phyloP scores from a whole-genome alignment of 2,329 filamentous ascomycete genomes.

The Colletotrichum lindemuthianum region DNA sequence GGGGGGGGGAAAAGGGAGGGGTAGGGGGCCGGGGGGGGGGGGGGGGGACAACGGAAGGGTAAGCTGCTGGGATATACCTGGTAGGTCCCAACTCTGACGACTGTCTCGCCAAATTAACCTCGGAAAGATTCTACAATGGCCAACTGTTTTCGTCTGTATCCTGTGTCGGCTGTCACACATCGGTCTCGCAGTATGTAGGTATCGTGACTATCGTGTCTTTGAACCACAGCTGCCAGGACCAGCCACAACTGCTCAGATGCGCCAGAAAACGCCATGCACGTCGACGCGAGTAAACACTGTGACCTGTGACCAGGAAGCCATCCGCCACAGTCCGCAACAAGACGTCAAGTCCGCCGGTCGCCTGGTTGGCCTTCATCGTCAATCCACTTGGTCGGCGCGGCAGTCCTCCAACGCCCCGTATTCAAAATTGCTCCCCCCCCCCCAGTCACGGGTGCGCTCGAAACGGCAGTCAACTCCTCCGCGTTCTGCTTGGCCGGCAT shows the following conservation, averaged over 20 bases:
- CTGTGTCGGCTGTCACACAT: too few relatives aligned
- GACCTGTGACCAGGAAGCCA: too few relatives aligned
- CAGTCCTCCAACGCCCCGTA: slow-evolving; percentile 27
- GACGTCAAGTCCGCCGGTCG: background rate
- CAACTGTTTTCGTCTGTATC: too few relatives aligned
- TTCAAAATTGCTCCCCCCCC: slow-evolving; percentile 28
- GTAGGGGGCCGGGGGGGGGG: background rate
- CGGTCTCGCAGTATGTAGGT: too few relatives aligned
- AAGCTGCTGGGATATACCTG: background rate
- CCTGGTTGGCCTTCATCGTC: slow-evolving; percentile 1
- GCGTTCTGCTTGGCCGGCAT: slow-evolving; percentile 1
- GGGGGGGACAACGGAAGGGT: background rate
- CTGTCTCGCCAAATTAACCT: background rate
- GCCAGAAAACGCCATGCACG: too few relatives aligned
- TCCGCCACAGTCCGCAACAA: background rate
- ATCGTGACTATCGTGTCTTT: too few relatives aligned
- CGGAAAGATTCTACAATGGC: too few relatives aligned
- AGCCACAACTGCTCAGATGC: background rate
- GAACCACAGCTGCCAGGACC: too few relatives aligned
- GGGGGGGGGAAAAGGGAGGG: too few relatives aligned
- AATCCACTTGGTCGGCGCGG: slow-evolving; percentile 20
- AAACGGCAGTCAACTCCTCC: slow-evolving; percentile 21
- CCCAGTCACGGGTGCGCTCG: background rate
- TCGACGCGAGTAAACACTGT: too few relatives aligned
- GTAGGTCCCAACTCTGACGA: background rate